Evolutionary conservation across 768 basidiomycete genomes (phyloP), one percentile per base, ranked within the genome.

Genomic region (Pulveroboletus sp.): DNA sequence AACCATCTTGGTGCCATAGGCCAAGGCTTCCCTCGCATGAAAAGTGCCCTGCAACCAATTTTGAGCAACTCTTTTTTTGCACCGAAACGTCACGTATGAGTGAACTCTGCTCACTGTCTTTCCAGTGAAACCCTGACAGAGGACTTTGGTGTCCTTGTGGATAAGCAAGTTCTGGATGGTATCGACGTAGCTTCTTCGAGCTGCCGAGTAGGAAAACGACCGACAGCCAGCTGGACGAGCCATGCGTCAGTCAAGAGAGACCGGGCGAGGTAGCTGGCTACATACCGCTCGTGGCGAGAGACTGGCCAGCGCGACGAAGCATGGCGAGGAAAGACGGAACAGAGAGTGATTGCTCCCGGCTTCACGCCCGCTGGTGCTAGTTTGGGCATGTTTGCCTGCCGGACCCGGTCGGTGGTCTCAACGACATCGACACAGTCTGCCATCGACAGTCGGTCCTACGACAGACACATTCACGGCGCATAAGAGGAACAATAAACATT

Each of bases 1-100:
- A 50, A 99, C 91, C 89, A 98, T 95, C 54, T 85, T 89, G 51
- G 95, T 98, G 17, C 96, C 95, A 65, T 90, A 99, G 43, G 83
- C 92, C 55, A 98, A 70, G 33, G 96, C 94, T 70, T 97, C 92
- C 63, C 78, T 85, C 54, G 84, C 82, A 76, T 99, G 96, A 81
- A 99, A 99, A 60, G 96, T 97, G 57, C 88, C 96, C 95, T 90
- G 54, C 24, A 28, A 33, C 30, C 32, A 42, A 41, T 37, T 47
- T 46, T 63, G 18, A 51, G 46, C 38, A 27, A 39, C 39, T 14
- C 8, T 36, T 21, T 21, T 21, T 21, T 38, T 28, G 37, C 18
- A 14, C 26, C n/a, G n/a, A 11, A 17, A 1, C 6, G 33, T 27
- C 14, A 36, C 39, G 14, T 10, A 8, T 30, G 11, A 41, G 46